Conservation (phyloP, 164 flowering plant species). For the Umbilicus rupestris region DNA sequence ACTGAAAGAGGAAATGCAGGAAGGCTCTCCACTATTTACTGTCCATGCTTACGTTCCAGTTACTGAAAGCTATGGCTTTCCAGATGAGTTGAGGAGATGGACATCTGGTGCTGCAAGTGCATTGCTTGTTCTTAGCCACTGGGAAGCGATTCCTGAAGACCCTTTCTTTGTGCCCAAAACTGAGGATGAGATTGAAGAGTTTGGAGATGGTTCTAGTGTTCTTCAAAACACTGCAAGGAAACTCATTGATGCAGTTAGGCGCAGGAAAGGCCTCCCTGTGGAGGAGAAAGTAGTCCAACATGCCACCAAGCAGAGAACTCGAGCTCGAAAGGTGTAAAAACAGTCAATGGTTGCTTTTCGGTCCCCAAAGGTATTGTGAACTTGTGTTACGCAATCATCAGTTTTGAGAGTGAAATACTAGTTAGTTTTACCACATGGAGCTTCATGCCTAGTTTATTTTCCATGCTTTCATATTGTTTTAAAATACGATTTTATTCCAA, state of each 20-base stretch:
- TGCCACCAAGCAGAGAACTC: conserved; percentile 91
- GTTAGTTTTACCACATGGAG: neutral
- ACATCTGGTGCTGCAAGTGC: conserved; percentile 41
- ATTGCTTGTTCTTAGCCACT: conserved; percentile 73
- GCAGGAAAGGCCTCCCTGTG: conserved; percentile 83
- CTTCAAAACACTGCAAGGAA: conserved; percentile 80
- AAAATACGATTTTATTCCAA: too few relatives aligned
- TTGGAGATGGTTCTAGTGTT: conserved; percentile 89
- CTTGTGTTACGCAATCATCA: neutral
- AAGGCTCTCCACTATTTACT: conserved; percentile 78
- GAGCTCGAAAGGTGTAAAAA: conserved; percentile 74
- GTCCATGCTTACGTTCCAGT: conserved; percentile 91
- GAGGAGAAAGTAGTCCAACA: conserved; percentile 92
- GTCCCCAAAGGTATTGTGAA: neutral
- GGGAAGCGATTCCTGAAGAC: conserved; percentile 77
- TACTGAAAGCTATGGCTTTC: conserved; percentile 82
- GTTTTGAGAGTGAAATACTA: neutral
- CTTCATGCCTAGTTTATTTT: neutral
- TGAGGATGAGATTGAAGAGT: conserved; percentile 87
- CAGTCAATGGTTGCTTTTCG: neutral
- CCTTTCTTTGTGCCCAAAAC: conserved; percentile 94
- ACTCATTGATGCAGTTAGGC: conserved; percentile 77
- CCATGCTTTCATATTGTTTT: neutral
- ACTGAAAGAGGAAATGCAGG: conserved; percentile 87
- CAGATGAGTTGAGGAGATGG: conserved; percentile 52